phyloP scores from a whole-genome alignment of 2,329 filamentous ascomycete genomes.

The Hawksworthiomyces lignivorus region DNA sequence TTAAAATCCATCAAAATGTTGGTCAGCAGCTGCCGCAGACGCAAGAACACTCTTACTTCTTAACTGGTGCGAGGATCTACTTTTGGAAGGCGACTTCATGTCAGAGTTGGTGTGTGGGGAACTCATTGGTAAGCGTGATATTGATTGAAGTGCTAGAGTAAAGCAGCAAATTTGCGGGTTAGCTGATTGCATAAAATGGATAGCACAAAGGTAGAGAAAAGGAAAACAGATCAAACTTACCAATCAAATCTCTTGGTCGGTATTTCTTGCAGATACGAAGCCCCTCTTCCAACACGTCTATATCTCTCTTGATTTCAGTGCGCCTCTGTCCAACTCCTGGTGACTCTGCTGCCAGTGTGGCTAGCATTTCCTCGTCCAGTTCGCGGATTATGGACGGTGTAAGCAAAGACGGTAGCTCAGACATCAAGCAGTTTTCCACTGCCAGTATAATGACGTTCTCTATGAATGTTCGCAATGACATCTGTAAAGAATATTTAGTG shows the following conservation, averaged over 20 bases:
- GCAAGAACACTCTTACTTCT: too few relatives aligned
- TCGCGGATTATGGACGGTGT: constrained; percentile 23
- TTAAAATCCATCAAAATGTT: too few relatives aligned
- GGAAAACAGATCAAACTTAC: background rate
- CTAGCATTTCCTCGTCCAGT: constrained; percentile 22
- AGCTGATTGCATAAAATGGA: too few relatives aligned
- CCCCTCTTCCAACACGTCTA: constrained; percentile 15
- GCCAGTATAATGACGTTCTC: constrained; percentile 29
- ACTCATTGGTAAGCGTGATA: too few relatives aligned
- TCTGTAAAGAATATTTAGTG: constrained; percentile 13
- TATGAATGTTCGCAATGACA: constrained; percentile 24
- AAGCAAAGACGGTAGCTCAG: constrained; percentile 24
- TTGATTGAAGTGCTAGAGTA: too few relatives aligned
- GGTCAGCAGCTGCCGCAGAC: too few relatives aligned
- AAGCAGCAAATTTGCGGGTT: too few relatives aligned
- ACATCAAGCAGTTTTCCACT: constrained; percentile 29
- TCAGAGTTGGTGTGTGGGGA: too few relatives aligned
- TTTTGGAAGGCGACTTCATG: too few relatives aligned
- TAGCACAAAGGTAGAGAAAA: too few relatives aligned
- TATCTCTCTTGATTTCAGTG: constrained; percentile 13
- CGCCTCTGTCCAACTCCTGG: constrained; percentile 18
- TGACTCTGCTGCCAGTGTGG: constrained; percentile 20
- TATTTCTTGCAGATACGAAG: constrained; percentile 19
- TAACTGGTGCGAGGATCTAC: too few relatives aligned
- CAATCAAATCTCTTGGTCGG: constrained; percentile 1